Base-by-base conservation (phyloP, 2,329 filamentous ascomycete species). In the Hymenotorrendiella dingleyae region DNA sequence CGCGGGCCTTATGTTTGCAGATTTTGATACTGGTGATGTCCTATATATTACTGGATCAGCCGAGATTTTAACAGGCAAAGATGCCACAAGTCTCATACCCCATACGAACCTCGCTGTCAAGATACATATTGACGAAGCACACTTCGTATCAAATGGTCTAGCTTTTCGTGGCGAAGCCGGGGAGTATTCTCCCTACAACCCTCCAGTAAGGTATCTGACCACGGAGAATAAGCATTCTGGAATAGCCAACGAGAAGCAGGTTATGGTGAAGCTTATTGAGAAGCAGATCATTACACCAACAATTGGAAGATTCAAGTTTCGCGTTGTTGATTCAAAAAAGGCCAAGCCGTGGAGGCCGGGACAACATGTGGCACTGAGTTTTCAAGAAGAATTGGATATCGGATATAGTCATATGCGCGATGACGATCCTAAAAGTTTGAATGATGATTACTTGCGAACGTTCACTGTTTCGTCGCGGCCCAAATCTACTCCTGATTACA, bases 321-420 rank as follows among this genome's bases (percentile, higher is more conserved):
- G 66, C 2, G 64, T 79, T 12, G 57, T 57, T 19, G 62, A 67
- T 36, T 59, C 60, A 4, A 54, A 50, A 23, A 54, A 54, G 17
- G 24, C 53, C 12, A 61, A 55, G 26, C 54, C 49, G 1, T 89
- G 86, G 76, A 68, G 63, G 19, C 69, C 86, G 0, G 88, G 87
- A 0, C 86, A 94, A 57, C 86, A 93, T 63, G 75, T 86, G 14
- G 88, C 85, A 1, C 63, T 94, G 2, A 80, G 85, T 47, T 89
- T 94, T 55, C 69, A 72, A 10, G 61, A 70, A 0, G 80, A 90
- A 54, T 67, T 94, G 1, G 78, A 84, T 49, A 62, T 71, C 9
- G 88, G 88, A 1, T 94, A 88, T 62, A 77, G 73, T 36, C 89
- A 94, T 60, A 94, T 94, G 88, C 71, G 80, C 3, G 82, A 94